phyloP scores from a whole-genome alignment of 148 eudicot species.

The Rheum nobile region DNA sequence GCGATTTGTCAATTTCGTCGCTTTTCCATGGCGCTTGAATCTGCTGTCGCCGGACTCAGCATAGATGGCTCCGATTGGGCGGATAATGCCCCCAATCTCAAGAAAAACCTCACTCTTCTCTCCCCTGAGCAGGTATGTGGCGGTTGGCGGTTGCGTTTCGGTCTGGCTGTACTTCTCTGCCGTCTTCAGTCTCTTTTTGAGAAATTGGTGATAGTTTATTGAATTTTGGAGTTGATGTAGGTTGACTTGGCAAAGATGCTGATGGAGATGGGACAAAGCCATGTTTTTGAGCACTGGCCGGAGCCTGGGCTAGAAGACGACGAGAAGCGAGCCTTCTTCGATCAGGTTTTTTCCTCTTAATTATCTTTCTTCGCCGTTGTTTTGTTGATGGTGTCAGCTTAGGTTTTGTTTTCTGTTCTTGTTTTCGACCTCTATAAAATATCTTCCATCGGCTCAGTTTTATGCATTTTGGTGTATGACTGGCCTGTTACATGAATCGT shows the following conservation, averaged over 20 bases:
- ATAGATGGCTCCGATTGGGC: conserved; percentile 22
- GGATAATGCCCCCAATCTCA: conserved; percentile 38
- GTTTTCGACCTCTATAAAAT: no score
- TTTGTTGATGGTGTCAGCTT: no score
- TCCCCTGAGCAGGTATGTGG: conserved; percentile 43
- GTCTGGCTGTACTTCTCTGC: not conserved
- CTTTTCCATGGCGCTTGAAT: no score
- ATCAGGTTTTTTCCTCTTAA: conserved; percentile 48
- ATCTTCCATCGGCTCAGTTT: no score
- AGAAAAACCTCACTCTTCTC: conserved; percentile 45
- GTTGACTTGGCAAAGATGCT: conserved; percentile 62
- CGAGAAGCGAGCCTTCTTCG: conserved; percentile 55
- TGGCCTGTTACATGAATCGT: no score
- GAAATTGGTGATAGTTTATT: not conserved
- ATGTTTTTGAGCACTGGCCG: conserved; percentile 72
- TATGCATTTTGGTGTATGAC: no score
- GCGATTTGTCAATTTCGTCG: no score
- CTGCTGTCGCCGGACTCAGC: conserved; percentile 25
- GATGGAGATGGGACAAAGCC: conserved; percentile 57
- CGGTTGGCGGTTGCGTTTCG: no score
- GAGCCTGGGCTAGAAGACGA: conserved; percentile 70
- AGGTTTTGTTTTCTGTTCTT: no score
- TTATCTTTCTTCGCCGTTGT: not conserved
- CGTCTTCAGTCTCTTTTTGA: no score
- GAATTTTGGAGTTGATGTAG: conserved; percentile 14